Percentiles rank a stretch among this genome's conserved stretches.
Conservation (phyloP, 2,329 filamentous ascomycete species). For the Proliferodiscus dingleyae region DNA sequence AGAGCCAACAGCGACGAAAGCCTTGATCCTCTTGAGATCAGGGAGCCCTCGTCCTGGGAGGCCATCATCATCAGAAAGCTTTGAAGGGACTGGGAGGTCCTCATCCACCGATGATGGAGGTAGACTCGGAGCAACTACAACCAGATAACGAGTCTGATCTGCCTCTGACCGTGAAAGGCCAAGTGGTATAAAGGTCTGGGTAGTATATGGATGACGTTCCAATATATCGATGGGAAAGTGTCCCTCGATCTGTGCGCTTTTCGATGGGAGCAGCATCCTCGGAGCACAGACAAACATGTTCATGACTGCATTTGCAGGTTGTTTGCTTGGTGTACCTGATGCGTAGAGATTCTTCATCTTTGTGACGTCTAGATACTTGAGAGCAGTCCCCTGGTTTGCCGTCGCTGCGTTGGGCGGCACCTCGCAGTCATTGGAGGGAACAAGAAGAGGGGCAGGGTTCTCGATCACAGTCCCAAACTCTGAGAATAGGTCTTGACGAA, state of each 20-base stretch:
- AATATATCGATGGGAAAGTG: slow-evolving; percentile 67
- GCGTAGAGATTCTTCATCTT: slow-evolving; percentile 65
- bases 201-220: slow-evolving; percentile 89
- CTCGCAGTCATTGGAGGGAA: slow-evolving; percentile 37
- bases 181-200: slow-evolving; percentile 86
- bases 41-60: slow-evolving; percentile 47
- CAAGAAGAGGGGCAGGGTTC: slow-evolving; percentile 59
- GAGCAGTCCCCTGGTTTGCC: slow-evolving; percentile 81
- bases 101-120: slow-evolving; percentile 37
- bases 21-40: slow-evolving; percentile 63
- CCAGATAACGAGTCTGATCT: slow-evolving; percentile 60
- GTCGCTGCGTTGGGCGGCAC: slow-evolving; percentile 45
- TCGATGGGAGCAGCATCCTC: slow-evolving; percentile 44
- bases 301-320: slow-evolving; percentile 58
- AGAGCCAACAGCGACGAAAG: slow-evolving; percentile 70
- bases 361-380: slow-evolving; percentile 82
- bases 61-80: not conserved
- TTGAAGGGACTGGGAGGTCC: slow-evolving; percentile 36
- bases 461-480: slow-evolving; percentile 79
- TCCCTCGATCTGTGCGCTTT: slow-evolving; percentile 18
- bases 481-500: slow-evolving; percentile 65
- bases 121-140: slow-evolving; percentile 81
- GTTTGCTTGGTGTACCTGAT: slow-evolving; percentile 52
- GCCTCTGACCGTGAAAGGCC: slow-evolving; percentile 43
- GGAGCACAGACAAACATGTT: slow-evolving; percentile 88